Conservation (phyloP, 2,329 filamentous ascomycete species). For the Cladosporium phlei region DNA sequence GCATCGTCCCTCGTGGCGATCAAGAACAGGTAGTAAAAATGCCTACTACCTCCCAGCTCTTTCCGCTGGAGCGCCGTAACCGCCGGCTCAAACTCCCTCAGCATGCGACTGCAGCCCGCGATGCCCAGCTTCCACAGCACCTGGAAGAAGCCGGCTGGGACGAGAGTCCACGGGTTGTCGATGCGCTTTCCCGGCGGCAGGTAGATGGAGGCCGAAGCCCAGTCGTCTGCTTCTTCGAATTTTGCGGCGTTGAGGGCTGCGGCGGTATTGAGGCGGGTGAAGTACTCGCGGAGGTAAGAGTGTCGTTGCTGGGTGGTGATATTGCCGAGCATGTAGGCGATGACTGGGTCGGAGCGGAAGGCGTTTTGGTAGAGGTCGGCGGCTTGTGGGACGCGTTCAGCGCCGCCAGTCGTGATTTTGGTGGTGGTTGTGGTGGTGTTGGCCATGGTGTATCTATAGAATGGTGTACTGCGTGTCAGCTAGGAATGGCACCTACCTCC, state of each 20-base stretch:
- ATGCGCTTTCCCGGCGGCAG: slow-evolving; percentile 24
- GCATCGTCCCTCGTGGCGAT: slow-evolving; percentile 20
- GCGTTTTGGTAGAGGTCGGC: slow-evolving; percentile 3
- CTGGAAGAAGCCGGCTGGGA: slow-evolving; percentile 20
- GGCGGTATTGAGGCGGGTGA: slow-evolving; percentile 19
- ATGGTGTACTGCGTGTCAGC: too few relatives aligned
- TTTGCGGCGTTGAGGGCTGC: slow-evolving; percentile 21
- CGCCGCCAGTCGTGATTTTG: not conserved
- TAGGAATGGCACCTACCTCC: too few relatives aligned
- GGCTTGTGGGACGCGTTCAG: not conserved
- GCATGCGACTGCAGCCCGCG: slow-evolving; percentile 21
- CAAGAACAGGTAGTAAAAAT: slow-evolving; percentile 26
- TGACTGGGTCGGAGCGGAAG: slow-evolving; percentile 23
- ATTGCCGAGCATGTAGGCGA: slow-evolving; percentile 21
- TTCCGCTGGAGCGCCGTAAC: slow-evolving; percentile 18
- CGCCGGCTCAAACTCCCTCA: slow-evolving; percentile 20
- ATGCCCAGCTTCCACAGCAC: slow-evolving; percentile 20
- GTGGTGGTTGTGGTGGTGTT: not conserved
- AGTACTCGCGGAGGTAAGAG: slow-evolving; percentile 21
- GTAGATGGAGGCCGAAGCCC: slow-evolving; percentile 20
- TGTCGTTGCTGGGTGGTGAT: slow-evolving; percentile 14
- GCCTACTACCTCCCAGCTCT: slow-evolving; percentile 12
- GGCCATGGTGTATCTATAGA: not conserved
- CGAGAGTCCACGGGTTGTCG: slow-evolving; percentile 20
- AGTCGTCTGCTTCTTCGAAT: slow-evolving; percentile 22